These are phyloP conservation scores for Sugiyamaella japonica DNA, from an alignment of 1,139 yeast species.

Conservation along the genomic window DNA sequence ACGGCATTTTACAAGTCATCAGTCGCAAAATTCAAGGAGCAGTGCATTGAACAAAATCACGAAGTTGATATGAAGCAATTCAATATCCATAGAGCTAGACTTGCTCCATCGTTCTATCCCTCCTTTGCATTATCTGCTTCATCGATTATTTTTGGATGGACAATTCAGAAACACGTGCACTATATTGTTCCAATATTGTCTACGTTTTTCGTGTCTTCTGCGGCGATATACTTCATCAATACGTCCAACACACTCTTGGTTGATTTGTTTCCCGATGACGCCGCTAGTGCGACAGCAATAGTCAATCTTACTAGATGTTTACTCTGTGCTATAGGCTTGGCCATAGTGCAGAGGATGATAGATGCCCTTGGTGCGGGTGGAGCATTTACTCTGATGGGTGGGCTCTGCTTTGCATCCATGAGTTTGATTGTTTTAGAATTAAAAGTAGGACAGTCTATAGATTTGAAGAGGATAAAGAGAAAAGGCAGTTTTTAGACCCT, in stretches of 20 bases:
- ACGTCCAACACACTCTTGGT: conserved; percentile 57
- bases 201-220: conserved; percentile 51
- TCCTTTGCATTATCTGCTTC: conserved; percentile 38
- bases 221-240: conserved; percentile 53
- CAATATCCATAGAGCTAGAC: conserved; percentile 52
- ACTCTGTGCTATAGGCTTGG: conserved; percentile 61
- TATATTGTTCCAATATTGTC: conserved; percentile 58
- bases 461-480: conserved; percentile 12
- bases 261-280: conserved; percentile 58
- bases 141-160: conserved; percentile 68
- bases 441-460: conserved; percentile 21
- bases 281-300: conserved; percentile 63
- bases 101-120: conserved; percentile 42
- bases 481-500: neutral
- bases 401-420: conserved; percentile 34
- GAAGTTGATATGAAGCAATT: conserved; percentile 41
- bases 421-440: conserved; percentile 24
- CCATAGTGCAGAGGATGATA: conserved; percentile 60
- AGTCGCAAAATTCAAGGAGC: conserved; percentile 29
- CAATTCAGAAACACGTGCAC: conserved; percentile 50
- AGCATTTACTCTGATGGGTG: conserved; percentile 58
- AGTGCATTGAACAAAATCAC: conserved; percentile 44
- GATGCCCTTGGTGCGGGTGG: conserved; percentile 58
- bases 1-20: conserved; percentile 34
- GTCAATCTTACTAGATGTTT: conserved; percentile 62